Evolutionary conservation across 768 basidiomycete species (phyloP), one percentile per base, ranked within the genome.

Genomic region (Leucogyrophana mollusca): DNA sequence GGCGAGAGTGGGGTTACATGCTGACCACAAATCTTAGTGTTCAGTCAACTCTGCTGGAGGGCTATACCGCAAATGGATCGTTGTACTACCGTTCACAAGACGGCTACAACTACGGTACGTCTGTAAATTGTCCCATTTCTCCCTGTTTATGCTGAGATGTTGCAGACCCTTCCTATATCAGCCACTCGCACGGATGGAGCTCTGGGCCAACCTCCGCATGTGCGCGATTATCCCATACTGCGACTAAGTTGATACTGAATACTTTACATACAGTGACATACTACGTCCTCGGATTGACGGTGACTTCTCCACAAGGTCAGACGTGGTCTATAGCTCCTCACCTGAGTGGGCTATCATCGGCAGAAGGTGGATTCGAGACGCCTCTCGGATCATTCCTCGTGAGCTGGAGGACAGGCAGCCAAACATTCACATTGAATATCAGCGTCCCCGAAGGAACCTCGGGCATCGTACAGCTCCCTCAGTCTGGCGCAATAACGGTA

Each of bases 161-260:
- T 13, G 6, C 20, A 37, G 80, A 82, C 53, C 67, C 78, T 1
- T 69, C 79, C 0, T 82, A 80, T 58, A 81, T 78, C 7, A 77
- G 74, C n/a, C 79, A 81, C 55, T 62, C 77, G 2, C 80, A 82
- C 52, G 79, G 79, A 4, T 82, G 80, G 80, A 76, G 74, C 47
- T 66, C 78, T 1, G 80, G 79, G 0, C 77, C 80, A 0, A 82
- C 80, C 0, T 74, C 77, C 4, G 77, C 79, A 4, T 62, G 27
- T 30, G 27, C 27, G 27, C 13, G 13, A 30, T 7, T 30, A n/a
- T 30, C 13, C 27, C 13, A 13, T 13, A 30, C 27, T 30, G 27
- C 6, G 27, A 7, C 6, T 30, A 13, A 30, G 13, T 30, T 13
- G 13, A 7, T 30, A 30, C 27, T 30, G 13, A 30, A 7, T 7